Conservation (phyloP, 305 asterid species). For the Fraxinus greggii region DNA sequence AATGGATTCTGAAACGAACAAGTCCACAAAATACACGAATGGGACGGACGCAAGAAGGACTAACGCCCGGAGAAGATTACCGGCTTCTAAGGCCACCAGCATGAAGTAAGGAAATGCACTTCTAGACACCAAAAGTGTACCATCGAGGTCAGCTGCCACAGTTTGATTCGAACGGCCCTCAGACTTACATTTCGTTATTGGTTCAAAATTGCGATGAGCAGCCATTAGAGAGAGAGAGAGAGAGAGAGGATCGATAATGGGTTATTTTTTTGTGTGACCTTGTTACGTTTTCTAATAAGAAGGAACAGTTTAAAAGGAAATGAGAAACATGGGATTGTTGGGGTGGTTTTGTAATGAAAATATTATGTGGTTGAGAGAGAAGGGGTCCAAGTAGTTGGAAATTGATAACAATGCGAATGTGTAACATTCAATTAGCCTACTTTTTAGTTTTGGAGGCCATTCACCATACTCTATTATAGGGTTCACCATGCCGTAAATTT, state of each 20-base stretch:
- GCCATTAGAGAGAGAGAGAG: slow-evolving; percentile 38
- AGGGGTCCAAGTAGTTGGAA: slow-evolving; percentile 49
- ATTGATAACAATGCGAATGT: slow-evolving; percentile 27
- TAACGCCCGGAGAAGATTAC: slow-evolving; percentile 63
- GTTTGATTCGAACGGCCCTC: slow-evolving; percentile 57
- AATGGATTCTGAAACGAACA: slow-evolving; percentile 54
- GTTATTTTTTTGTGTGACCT: slow-evolving; percentile 25
- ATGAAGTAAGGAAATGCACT: slow-evolving; percentile 77
- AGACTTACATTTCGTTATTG: slow-evolving; percentile 48
- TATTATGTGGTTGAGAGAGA: slow-evolving; percentile 41
- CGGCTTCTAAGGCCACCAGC: slow-evolving; percentile 87
- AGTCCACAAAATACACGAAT: slow-evolving; percentile 44
- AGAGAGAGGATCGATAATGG: slow-evolving; percentile 1
- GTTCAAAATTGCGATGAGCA: slow-evolving; percentile 45
- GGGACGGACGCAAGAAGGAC: slow-evolving; percentile 56
- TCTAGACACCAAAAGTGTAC: slow-evolving; percentile 58
- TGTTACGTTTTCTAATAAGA: slow-evolving; percentile 16
- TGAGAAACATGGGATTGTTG: slow-evolving; percentile 30
- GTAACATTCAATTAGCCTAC: slow-evolving; percentile 80
- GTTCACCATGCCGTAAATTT: neutral
- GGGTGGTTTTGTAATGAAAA: slow-evolving; percentile 31
- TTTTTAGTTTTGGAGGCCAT: slow-evolving; percentile 49
- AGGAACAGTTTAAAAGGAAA: slow-evolving; percentile 51
- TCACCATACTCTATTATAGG: slow-evolving; percentile 28
- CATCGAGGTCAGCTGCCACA: slow-evolving; percentile 78